Conservation (phyloP, 2,329 filamentous ascomycete species). For the Diplodia sapinea region DNA sequence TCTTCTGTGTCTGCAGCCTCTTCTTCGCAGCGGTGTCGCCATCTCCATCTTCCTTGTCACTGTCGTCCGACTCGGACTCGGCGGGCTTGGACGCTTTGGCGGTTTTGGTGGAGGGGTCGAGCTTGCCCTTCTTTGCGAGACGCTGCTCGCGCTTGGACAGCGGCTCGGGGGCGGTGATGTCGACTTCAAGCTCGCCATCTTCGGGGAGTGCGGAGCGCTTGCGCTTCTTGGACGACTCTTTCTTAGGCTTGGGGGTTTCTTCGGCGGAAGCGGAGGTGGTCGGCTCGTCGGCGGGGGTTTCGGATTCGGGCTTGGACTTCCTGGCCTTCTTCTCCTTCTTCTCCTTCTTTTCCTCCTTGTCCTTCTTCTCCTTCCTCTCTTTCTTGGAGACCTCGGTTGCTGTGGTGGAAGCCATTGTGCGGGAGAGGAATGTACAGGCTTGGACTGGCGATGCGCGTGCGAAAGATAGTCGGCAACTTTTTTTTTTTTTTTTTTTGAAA, state of each 20-base stretch:
- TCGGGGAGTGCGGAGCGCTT: conserved; percentile 64
- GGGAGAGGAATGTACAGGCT: background rate
- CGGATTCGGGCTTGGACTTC: conserved; percentile 22
- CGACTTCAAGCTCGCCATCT: conserved; percentile 76
- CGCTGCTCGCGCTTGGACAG: conserved; percentile 93
- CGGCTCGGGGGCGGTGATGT: conserved; percentile 86
- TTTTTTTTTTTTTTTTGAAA: conserved; percentile 5
- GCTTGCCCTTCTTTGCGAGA: conserved; percentile 82
- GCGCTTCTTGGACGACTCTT: conserved; percentile 46
- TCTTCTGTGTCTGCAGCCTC: conserved; percentile 34
- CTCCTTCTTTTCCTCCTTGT: conserved; percentile 32
- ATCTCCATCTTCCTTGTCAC: conserved; percentile 39
- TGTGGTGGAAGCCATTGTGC: conserved; percentile 14
- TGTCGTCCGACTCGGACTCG: conserved; percentile 41
- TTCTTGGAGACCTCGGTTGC: conserved; percentile 17
- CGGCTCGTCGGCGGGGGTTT: conserved; percentile 13
- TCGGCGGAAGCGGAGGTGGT: conserved; percentile 4
- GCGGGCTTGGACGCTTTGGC: conserved; percentile 32
- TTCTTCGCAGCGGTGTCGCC: conserved; percentile 36
- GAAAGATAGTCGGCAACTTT: conserved; percentile 22
- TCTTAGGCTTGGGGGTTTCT: conserved; percentile 32
- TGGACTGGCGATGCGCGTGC: no score
- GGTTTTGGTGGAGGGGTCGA: conserved; percentile 40
- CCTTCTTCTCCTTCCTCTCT: conserved; percentile 33
- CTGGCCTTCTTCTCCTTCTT: conserved; percentile 35